Percentiles rank a stretch among this genome's conserved stretches.
Evolutionary conservation across 768 basidiomycete species (phyloP).

Genomic region (Leccinum obscurum): DNA sequence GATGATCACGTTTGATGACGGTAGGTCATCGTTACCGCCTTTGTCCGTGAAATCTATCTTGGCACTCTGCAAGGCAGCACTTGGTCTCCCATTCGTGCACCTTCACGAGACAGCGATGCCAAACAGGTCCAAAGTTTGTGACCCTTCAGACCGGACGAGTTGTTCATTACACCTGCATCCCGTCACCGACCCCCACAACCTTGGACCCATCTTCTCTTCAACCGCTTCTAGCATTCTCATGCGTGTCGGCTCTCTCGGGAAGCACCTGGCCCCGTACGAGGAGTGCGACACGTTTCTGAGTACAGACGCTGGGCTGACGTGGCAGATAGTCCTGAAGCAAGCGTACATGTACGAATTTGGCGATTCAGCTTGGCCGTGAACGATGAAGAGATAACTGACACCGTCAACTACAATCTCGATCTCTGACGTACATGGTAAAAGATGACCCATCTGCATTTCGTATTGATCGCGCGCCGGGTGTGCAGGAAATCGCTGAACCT

Average conservation of each 20-base stretch:
- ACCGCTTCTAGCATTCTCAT: slow-evolving; percentile 47
- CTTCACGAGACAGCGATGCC: no score
- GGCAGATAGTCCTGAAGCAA: slow-evolving; percentile 72
- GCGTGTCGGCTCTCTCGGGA: slow-evolving; percentile 90
- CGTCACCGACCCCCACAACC: no score
- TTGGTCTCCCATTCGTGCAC: no score
- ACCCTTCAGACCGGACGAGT: slow-evolving; percentile 32
- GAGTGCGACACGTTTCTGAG: slow-evolving; percentile 94
- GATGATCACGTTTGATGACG: no score
- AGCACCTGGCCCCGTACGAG: slow-evolving; percentile 65
- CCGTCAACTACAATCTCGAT: slow-evolving; percentile 77
- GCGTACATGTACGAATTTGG: slow-evolving; percentile 98
- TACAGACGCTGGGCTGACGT: slow-evolving; percentile 83
- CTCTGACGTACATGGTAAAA: slow-evolving; percentile 77
- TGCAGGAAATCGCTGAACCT: no score
- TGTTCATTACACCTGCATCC: no score
- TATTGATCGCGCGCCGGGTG: not conserved
- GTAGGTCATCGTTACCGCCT: no score
- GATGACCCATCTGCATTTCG: no score
- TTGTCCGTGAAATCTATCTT: no score
- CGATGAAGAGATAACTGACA: slow-evolving; percentile 76
- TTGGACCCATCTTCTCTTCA: no score
- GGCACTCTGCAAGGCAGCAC: no score
- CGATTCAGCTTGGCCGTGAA: slow-evolving; percentile 81
- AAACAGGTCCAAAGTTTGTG: no score